These are phyloP conservation scores for Heterobasidion parviporum DNA, from an alignment of 1,284 basidiomycete genomes.

Conservation along the genomic window DNA sequence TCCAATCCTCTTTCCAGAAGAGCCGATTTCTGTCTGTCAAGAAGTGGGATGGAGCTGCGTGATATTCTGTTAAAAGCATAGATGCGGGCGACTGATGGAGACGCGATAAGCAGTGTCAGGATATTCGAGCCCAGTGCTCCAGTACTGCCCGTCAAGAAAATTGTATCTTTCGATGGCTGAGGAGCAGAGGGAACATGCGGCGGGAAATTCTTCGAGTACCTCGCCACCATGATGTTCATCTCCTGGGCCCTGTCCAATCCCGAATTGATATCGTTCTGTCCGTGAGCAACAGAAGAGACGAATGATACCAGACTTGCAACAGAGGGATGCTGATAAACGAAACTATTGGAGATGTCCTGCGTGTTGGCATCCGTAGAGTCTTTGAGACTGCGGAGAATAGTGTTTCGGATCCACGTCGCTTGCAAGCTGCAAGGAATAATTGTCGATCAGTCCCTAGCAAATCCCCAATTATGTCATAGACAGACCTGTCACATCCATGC, in stretches of 20 bases:
- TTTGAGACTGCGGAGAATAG: conserved; percentile 18
- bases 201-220: conserved; percentile 17
- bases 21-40: conserved; percentile 16
- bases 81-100: conserved; percentile 9
- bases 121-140: background rate
- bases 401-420: conserved; percentile 28
- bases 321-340: conserved; percentile 26
- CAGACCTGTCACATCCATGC: conserved; percentile 27
- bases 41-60: conserved; percentile 5
- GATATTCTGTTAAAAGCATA: conserved; percentile 25
- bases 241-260: conserved; percentile 3
- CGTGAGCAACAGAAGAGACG: background rate
- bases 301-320: conserved; percentile 9
- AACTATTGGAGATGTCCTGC: conserved; percentile 14
- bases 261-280: background rate
- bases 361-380: conserved; percentile 10
- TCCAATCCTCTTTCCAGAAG: conserved; percentile 20
- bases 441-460: background rate
- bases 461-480: background rate
- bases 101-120: background rate
- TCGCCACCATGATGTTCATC: conserved; percentile 13
- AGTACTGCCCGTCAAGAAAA: background rate
- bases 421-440: conserved; percentile 17
- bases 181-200: conserved; percentile 22
- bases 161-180: background rate